Evolutionary conservation across 2,329 filamentous ascomycete genomes (phyloP).

Genomic region (Exophiala phaeomuriformis): DNA sequence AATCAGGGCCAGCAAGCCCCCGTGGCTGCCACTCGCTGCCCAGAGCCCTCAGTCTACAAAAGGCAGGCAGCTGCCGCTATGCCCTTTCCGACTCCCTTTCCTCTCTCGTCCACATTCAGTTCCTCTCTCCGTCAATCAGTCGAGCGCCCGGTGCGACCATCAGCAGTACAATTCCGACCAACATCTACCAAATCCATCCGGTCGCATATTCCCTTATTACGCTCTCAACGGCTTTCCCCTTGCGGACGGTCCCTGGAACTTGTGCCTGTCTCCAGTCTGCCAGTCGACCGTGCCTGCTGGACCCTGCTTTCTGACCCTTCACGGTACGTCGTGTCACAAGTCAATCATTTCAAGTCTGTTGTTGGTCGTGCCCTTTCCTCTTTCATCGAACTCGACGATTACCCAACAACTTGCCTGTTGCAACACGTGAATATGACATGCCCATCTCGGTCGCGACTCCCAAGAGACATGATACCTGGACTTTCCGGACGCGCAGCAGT

Average conservation of each 20-base stretch:
- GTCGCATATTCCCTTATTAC: neutral
- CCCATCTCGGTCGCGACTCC: no score
- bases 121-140: conserved; percentile 1
- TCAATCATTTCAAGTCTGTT: neutral
- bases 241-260: neutral
- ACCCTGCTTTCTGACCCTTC: neutral
- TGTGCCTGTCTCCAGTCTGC: neutral
- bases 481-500: no score
- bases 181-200: neutral
- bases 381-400: conserved; percentile 4
- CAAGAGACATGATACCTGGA: no score
- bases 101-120: conserved; percentile 23
- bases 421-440: no score
- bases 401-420: neutral
- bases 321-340: neutral
- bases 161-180: neutral
- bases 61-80: conserved; percentile 25
- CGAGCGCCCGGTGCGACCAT: neutral
- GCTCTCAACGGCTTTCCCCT: neutral
- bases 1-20: conserved; percentile 2
- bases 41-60: conserved; percentile 21
- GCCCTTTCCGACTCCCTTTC: conserved; percentile 26
- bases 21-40: conserved; percentile 10
- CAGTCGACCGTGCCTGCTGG: neutral
- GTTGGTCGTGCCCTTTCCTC: conserved; percentile 2